phyloP scores from a whole-genome alignment of 768 basidiomycete genomes.

The Leccinum olivaceopallidum region DNA sequence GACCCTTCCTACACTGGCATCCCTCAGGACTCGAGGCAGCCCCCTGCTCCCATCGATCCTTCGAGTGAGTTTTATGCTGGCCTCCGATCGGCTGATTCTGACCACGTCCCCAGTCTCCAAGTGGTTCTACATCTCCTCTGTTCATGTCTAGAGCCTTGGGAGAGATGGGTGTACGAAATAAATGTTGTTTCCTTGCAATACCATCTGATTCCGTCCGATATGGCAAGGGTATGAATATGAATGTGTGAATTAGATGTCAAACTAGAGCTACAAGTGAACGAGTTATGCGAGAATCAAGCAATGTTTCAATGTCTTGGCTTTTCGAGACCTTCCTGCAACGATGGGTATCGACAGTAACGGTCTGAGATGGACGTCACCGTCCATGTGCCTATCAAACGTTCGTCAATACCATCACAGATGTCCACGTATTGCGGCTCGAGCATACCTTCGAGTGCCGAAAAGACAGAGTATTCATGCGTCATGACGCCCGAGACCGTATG shows the following conservation, averaged over 20 bases:
- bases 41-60: conserved; percentile 87
- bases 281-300: conserved; percentile 20
- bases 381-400: conserved; percentile 67
- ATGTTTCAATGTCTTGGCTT: conserved; percentile 28
- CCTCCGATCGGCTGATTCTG: not conserved
- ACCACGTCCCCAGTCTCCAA: conserved; percentile 62
- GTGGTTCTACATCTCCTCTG: conserved; percentile 94
- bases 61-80: conserved; percentile 58
- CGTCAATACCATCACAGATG: conserved; percentile 3
- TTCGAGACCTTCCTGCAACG: conserved; percentile 53
- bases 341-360: conserved; percentile 86
- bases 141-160: conserved; percentile 55
- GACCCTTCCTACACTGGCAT: conserved; percentile 65
- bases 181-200: conserved; percentile 5
- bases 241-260: conserved; percentile 8
- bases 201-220: not conserved
- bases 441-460: conserved; percentile 86
- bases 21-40: conserved; percentile 78
- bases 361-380: conserved; percentile 92
- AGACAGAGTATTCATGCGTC: conserved; percentile 82
- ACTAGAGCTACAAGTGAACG: conserved; percentile 30
- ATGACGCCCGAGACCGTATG: conserved; percentile 84
- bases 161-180: not conserved
- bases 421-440: conserved; percentile 1
- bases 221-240: not conserved